phyloP scores from a whole-genome alignment of 169 alveolate genomes.

The Babesia bigemina region DNA sequence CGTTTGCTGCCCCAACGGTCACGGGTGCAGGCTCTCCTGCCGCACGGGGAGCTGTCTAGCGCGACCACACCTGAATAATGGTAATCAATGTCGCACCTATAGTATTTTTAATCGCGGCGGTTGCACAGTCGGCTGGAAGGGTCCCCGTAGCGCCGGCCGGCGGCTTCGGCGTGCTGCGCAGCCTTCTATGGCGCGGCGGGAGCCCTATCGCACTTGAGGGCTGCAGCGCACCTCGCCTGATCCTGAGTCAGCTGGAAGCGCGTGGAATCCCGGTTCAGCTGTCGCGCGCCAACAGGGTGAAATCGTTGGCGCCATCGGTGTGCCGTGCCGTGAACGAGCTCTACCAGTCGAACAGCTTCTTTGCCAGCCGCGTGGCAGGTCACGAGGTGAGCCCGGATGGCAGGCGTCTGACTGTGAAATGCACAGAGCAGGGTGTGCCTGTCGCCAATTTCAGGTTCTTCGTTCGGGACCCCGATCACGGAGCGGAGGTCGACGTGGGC shows the following conservation, averaged over 20 bases:
- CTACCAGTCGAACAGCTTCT: conserved; percentile 26
- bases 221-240: background rate
- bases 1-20: conserved; percentile 26
- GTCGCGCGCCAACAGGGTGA: background rate
- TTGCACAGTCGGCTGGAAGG: background rate
- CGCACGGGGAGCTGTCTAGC: conserved; percentile 6
- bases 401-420: conserved; percentile 17
- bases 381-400: conserved; percentile 13
- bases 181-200: conserved; percentile 5
- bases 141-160: background rate
- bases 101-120: background rate
- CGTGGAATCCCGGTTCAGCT: conserved; percentile 17
- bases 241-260: conserved; percentile 14
- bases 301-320: background rate
- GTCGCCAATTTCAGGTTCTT: conserved; percentile 47
- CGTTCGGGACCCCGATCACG: conserved; percentile 29
- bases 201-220: conserved; percentile 21
- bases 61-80: background rate
- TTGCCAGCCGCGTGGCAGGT: conserved; percentile 25
- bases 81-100: background rate
- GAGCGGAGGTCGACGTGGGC: conserved; percentile 22
- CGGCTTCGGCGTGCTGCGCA: conserved; percentile 1
- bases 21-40: conserved; percentile 3
- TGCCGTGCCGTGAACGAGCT: conserved; percentile 16
- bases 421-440: conserved; percentile 46